Conservation (phyloP, 495 filamentous ascomycete species). For the Neurospora cerealis region DNA sequence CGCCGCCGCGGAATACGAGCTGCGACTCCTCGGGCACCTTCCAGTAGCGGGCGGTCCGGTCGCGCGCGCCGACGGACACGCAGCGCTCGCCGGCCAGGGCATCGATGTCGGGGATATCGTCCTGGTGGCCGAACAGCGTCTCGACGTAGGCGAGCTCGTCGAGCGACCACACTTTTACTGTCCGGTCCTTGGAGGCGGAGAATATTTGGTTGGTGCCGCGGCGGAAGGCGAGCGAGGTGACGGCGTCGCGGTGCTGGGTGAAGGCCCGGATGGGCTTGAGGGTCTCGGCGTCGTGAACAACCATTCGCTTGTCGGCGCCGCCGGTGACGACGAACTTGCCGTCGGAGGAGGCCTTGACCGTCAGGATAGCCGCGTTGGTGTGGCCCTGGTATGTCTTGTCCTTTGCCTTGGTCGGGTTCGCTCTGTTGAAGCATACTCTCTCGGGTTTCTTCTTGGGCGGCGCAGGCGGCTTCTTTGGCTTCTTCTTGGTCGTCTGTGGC, state of each 20-base stretch:
- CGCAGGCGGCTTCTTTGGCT: slow-evolving; percentile 52
- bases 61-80: slow-evolving; percentile 74
- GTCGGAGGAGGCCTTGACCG: slow-evolving; percentile 75
- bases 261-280: slow-evolving; percentile 75
- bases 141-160: slow-evolving; percentile 84
- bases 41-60: slow-evolving; percentile 91
- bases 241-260: slow-evolving; percentile 80
- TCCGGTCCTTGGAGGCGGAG: slow-evolving; percentile 78
- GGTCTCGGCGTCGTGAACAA: slow-evolving; percentile 75
- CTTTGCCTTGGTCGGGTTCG: slow-evolving; percentile 51
- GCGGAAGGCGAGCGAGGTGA: slow-evolving; percentile 77
- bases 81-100: slow-evolving; percentile 80
- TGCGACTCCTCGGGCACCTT: slow-evolving; percentile 94
- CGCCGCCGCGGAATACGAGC: slow-evolving; percentile 83
- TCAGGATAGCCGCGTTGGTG: slow-evolving; percentile 55
- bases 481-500: slow-evolving; percentile 42
- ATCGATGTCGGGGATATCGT: slow-evolving; percentile 72
- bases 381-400: slow-evolving; percentile 65
- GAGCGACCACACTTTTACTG: slow-evolving; percentile 62
- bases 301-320: slow-evolving; percentile 66
- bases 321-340: slow-evolving; percentile 89
- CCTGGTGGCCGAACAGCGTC: slow-evolving; percentile 92
- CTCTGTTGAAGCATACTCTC: slow-evolving; percentile 53
- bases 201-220: slow-evolving; percentile 87
- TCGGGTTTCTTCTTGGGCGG: slow-evolving; percentile 63